phyloP scores from a whole-genome alignment of 176 grass and related monocot genomes.

The Echinochloa phyllopogon region DNA sequence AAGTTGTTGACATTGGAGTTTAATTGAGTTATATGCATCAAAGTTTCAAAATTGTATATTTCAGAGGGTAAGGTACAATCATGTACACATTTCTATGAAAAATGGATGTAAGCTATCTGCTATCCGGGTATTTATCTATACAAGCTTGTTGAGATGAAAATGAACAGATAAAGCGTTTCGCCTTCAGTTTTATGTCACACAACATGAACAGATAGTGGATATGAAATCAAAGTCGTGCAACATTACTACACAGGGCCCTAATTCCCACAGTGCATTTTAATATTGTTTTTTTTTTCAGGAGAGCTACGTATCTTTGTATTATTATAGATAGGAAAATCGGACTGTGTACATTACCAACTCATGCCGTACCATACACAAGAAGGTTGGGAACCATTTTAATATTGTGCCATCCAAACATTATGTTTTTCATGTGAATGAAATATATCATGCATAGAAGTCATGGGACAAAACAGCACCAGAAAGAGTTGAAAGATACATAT shows the following conservation, averaged over 20 bases:
- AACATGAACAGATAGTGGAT: neutral
- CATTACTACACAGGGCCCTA: neutral
- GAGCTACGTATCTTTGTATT: too few species aligned
- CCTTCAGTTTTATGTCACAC: neutral
- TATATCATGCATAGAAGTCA: neutral
- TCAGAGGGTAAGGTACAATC: neutral
- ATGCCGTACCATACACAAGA: too few species aligned
- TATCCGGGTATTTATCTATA: neutral
- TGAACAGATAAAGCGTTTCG: neutral
- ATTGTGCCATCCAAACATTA: neutral
- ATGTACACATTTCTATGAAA: neutral
- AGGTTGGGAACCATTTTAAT: too few species aligned
- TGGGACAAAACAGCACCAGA: neutral
- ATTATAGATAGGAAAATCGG: too few species aligned
- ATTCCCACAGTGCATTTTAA: neutral
- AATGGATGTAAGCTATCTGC: neutral
- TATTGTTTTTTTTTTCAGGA: neutral
- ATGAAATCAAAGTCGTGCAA: neutral
- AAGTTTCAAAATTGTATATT: neutral
- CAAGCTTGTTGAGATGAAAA: neutral
- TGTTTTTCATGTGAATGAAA: neutral
- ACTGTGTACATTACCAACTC: too few species aligned
- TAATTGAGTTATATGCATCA: too few species aligned
- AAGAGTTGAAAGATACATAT: neutral
- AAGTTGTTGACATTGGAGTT: neutral